phyloP scores from a whole-genome alignment of 805 yeast genomes.

The Blastobotrys robertii region DNA sequence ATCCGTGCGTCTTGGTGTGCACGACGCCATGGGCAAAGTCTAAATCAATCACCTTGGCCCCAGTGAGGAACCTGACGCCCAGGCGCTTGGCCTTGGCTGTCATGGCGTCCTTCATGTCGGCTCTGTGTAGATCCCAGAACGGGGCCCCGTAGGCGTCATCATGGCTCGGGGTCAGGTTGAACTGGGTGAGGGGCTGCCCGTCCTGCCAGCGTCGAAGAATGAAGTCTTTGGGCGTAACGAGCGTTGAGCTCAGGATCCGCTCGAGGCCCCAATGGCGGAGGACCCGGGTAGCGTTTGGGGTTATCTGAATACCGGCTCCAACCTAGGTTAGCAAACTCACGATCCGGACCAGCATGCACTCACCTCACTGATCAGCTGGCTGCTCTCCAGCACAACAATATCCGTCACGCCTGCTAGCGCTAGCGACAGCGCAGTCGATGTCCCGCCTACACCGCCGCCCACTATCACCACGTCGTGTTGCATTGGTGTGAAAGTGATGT shows the following conservation, averaged over 20 bases:
- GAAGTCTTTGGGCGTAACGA: neutral
- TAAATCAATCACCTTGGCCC: neutral
- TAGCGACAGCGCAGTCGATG: neutral
- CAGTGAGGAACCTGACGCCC: neutral
- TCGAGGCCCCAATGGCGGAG: neutral
- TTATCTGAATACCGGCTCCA: neutral
- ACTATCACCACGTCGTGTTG: neutral
- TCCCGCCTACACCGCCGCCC: neutral
- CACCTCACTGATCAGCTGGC: no score
- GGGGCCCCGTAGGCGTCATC: neutral
- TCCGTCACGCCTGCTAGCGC: neutral
- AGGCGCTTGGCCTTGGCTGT: neutral
- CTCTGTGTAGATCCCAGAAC: neutral
- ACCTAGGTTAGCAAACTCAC: neutral
- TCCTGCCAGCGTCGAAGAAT: neutral
- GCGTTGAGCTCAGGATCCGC: neutral
- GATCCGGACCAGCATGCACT: no score
- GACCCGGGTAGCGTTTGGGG: neutral
- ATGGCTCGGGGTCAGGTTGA: neutral
- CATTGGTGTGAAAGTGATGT: neutral
- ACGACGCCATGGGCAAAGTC: neutral
- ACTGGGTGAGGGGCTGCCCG: neutral
- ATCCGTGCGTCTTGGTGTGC: neutral
- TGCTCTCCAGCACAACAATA: slow-evolving; percentile 1
- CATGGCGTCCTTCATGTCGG: neutral